phyloP scores from a whole-genome alignment of 140 eudicot genomes.

The Cichorium intybus region DNA sequence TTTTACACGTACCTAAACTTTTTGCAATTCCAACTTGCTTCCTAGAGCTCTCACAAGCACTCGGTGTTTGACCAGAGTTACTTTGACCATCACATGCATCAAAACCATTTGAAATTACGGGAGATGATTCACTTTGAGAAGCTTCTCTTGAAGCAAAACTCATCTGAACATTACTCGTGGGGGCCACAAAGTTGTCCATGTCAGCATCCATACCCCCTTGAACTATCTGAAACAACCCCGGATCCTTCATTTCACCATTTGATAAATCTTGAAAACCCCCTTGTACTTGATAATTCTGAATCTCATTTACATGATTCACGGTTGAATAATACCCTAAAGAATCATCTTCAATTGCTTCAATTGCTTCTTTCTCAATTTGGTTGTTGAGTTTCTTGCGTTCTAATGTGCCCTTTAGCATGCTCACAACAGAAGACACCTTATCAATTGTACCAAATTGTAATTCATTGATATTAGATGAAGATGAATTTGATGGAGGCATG shows the following conservation, averaged over 20 bases:
- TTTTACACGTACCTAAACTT: constrained; percentile 12
- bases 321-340: constrained; percentile 46
- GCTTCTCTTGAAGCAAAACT: constrained; percentile 54
- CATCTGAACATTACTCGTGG: constrained; percentile 44
- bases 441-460: constrained; percentile 41
- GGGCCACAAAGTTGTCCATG: constrained; percentile 46
- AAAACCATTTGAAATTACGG: constrained; percentile 53
- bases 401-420: constrained; percentile 83
- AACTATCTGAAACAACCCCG: constrained; percentile 40
- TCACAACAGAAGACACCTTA: constrained; percentile 79
- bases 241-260: constrained; percentile 31
- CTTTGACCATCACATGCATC: constrained; percentile 72
- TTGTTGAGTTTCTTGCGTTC: constrained; percentile 63
- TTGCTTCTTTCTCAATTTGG: constrained; percentile 43
- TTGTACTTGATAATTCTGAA: constrained; percentile 38
- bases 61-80: constrained; percentile 56
- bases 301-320: constrained; percentile 36
- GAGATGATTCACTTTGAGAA: constrained; percentile 82
- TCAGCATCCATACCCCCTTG: constrained; percentile 42
- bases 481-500: constrained; percentile 56
- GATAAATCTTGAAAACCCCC: constrained; percentile 39
- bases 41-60: constrained; percentile 44
- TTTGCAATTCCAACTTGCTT: constrained; percentile 39
- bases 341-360: constrained; percentile 50
- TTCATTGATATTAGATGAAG: constrained; percentile 37